phyloP scores from a whole-genome alignment of 1,139 yeast genomes.

The Yamadazyma sp. region DNA sequence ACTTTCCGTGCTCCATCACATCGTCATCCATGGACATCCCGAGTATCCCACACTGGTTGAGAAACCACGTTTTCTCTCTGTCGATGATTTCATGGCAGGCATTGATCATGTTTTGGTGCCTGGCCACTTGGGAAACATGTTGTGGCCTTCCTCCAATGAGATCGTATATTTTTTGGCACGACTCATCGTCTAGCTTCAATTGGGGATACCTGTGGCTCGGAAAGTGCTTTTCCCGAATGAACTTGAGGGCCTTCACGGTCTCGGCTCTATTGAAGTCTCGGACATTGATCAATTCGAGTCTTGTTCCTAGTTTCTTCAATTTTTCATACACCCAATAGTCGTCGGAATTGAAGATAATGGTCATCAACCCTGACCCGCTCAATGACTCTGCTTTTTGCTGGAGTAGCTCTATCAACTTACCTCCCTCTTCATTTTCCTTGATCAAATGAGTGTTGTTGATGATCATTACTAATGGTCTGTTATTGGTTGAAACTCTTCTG shows the following conservation, averaged over 20 bases:
- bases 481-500: slow-evolving; percentile 32
- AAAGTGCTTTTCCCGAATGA: slow-evolving; percentile 49
- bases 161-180: slow-evolving; percentile 60
- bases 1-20: slow-evolving; percentile 84
- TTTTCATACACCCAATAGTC: slow-evolving; percentile 89
- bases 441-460: slow-evolving; percentile 77
- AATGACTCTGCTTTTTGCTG: slow-evolving; percentile 83
- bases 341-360: slow-evolving; percentile 77
- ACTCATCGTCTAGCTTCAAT: slow-evolving; percentile 28
- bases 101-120: slow-evolving; percentile 56
- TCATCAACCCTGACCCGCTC: slow-evolving; percentile 74
- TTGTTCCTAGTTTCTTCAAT: slow-evolving; percentile 68
- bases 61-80: slow-evolving; percentile 81
- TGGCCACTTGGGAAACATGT: slow-evolving; percentile 73
- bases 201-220: slow-evolving; percentile 37
- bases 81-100: slow-evolving; percentile 76
- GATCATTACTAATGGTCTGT: slow-evolving; percentile 63
- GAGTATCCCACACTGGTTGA: slow-evolving; percentile 76
- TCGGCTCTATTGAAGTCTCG: slow-evolving; percentile 62
- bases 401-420: slow-evolving; percentile 66
- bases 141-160: slow-evolving; percentile 85
- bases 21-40: slow-evolving; percentile 86
- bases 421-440: slow-evolving; percentile 71
- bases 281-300: slow-evolving; percentile 71
- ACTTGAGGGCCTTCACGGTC: slow-evolving; percentile 55